Evolutionary conservation across 192 early-diverging fungal genomes (phyloP), one percentile per base, ranked within the genome.

Genomic region (Gigaspora rosea): DNA sequence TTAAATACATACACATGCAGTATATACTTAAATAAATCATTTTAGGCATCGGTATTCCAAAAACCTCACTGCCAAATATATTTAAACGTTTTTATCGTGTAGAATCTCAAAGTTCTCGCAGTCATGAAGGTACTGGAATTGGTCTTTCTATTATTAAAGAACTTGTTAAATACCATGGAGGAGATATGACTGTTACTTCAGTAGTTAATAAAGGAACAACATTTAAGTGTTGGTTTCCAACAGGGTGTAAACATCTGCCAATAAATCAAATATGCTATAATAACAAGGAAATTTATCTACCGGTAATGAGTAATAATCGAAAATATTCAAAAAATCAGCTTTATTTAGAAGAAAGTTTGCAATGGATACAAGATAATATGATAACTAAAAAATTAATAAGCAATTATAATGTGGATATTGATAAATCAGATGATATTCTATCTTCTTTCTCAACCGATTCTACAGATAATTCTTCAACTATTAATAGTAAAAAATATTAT

Each of bases 121-220:
- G 82, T 22, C 82, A 87, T 57, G 88, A 88, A 79, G 90, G 90
- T 8, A 85, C 83, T 8, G 90, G 90, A 6, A 91, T 91, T 46
- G 90, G 90, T 4, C 70, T 91, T 12, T 79, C 87, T 1, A 65
- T 91, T 1, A 51, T 56, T 9, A 56, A 71, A 56, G 70, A 71
- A 56, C 64, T 91, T 10, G 83, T 86, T 3, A 84, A 84, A 47
- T 68, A 85, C 1, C 88, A 88, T 76, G 85, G 85, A 27, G 27
- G 27, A 27, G 27, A 27, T 27, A 27, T 27, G 1, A 27, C 27
- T 27, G 27, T 27, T 27, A 27, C 27, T 27, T 27, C 27, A 27
- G 27, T 27, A 27, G 27, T 27, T 1, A 27, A 27, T 27, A 27
- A 27, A 27, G 27, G 27, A 27, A 27, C 27, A 27, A 27, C 27